phyloP scores from a whole-genome alignment of 805 yeast genomes.

The Yarrowia sp. region DNA sequence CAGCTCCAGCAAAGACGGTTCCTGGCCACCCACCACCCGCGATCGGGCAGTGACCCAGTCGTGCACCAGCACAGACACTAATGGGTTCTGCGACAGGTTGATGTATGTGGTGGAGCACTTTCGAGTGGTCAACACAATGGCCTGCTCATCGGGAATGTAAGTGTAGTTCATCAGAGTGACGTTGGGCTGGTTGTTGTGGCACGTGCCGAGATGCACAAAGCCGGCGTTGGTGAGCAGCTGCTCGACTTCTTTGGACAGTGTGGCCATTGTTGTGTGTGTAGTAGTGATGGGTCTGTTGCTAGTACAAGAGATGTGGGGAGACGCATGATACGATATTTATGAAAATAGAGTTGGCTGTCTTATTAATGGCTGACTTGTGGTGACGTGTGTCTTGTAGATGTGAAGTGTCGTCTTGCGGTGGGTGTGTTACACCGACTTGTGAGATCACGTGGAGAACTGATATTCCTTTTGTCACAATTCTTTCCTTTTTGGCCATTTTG shows the following conservation, averaged over 20 bases:
- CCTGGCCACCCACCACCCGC: slow-evolving; percentile 48
- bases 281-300: neutral
- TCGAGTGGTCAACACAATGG: slow-evolving; percentile 75
- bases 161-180: slow-evolving; percentile 92
- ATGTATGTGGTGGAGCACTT: slow-evolving; percentile 73
- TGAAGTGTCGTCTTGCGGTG: too few species aligned
- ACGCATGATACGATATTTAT: slow-evolving; percentile 22
- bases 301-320: slow-evolving; percentile 16
- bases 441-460: too few species aligned
- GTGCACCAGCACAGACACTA: slow-evolving; percentile 83
- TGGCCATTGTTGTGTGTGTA: slow-evolving; percentile 25
- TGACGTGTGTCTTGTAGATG: too few species aligned
- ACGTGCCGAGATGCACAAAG: slow-evolving; percentile 82
- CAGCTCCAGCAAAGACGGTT: slow-evolving; percentile 61
- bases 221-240: slow-evolving; percentile 24
- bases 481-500: too few species aligned
- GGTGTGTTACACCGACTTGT: too few species aligned
- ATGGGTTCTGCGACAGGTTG: slow-evolving; percentile 73
- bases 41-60: slow-evolving; percentile 81
- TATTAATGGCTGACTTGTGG: too few species aligned
- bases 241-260: slow-evolving; percentile 18
- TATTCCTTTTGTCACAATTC: too few species aligned
- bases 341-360: neutral
- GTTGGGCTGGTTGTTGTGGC: slow-evolving; percentile 76
- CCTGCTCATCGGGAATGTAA: slow-evolving; percentile 58